Base-by-base conservation (phyloP, 2,329 filamentous ascomycete genomes). In the Neocucurbitaria cava region DNA sequence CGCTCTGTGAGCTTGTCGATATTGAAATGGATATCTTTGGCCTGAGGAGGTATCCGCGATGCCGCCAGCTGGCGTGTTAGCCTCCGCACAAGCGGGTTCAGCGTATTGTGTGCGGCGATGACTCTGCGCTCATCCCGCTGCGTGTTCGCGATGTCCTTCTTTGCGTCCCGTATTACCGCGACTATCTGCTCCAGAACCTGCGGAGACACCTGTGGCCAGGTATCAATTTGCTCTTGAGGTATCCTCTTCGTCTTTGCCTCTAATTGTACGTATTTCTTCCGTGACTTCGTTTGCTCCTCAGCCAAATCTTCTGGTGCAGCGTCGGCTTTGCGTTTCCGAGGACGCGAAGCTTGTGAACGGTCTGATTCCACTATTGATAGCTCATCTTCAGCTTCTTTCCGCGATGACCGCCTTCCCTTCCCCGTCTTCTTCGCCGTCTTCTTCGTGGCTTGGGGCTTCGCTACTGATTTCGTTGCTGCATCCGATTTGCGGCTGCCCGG, bases 1-100 rank as follows among this genome's bases (percentile, higher is more conserved):
- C 82, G 82, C 63, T 87, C 83, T 8, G 88, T 77, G 13, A 87
- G 82, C 62, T 81, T 83, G 68, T 91, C 88, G 59, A 87, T 87
- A 65, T 89, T 83, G 42, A 91, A 84, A 45, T 85, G 80, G 15
- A 80, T 77, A 7, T 77, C 79, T 47, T 74, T 74, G 38, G 75
- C 75, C 2, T 82, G 79, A 0, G 85, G 85, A 1, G 89, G 89
- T 67, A 91, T 90, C n/a, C 87, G 87, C 46, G 89, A 78, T 30
- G 81, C 82, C 15, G 79, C 73, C 5, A 91, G 76, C 65, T 87
- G 88, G 43, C 78, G 81, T 31, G 82, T 75, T 30, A 91, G 78
- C 46, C 82, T 82, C 36, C 81, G 80, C 7, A 85, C 77, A 23
- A 88, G 79, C 35, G 79, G 78, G 33, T 81, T 78, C 6, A 91